Evolutionary conservation across 768 basidiomycete genomes (phyloP).

Genomic region (Candolleomyces efflorescens): DNA sequence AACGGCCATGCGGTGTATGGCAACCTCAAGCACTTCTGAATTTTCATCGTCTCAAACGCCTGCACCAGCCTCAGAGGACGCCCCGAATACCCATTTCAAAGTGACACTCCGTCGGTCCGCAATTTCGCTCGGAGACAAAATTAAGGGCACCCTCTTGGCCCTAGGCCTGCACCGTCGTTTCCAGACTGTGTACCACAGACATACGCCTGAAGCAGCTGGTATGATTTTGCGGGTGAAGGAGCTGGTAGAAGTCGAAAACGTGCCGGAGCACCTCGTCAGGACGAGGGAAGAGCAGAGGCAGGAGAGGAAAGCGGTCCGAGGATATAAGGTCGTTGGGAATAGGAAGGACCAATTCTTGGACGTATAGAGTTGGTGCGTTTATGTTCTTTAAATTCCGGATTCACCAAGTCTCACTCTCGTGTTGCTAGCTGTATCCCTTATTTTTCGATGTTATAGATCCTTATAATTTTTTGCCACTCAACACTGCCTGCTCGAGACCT

Average conservation of each 20-base stretch:
- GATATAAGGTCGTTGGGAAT: conserved; percentile 55
- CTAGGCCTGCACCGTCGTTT: conserved; percentile 81
- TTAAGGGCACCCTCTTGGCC: conserved; percentile 71
- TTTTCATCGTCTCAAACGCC: not conserved
- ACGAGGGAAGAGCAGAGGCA: conserved; percentile 65
- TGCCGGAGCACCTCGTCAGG: conserved; percentile 60
- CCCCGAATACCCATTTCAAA: conserved; percentile 71
- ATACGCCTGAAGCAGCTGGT: conserved; percentile 72
- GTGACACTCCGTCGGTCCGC: conserved; percentile 86
- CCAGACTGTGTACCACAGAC: conserved; percentile 80
- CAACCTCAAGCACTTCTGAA: not conserved
- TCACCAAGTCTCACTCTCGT: not conserved
- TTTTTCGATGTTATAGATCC: not conserved
- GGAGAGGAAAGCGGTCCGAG: conserved; percentile 63
- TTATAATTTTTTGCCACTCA: too few species aligned
- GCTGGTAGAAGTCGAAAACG: conserved; percentile 84
- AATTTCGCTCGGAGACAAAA: conserved; percentile 72
- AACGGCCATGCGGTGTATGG: not conserved
- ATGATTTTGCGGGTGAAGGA: conserved; percentile 89
- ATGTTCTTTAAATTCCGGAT: not conserved
- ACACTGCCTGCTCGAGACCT: too few species aligned
- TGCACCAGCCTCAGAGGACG: not conserved
- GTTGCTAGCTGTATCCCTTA: not conserved
- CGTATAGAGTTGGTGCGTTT: conserved; percentile 15
- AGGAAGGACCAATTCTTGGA: conserved; percentile 29